Evolutionary conservation across 1,139 yeast species (phyloP).

Genomic region (Hemisphaericaspora xylofermentans): DNA sequence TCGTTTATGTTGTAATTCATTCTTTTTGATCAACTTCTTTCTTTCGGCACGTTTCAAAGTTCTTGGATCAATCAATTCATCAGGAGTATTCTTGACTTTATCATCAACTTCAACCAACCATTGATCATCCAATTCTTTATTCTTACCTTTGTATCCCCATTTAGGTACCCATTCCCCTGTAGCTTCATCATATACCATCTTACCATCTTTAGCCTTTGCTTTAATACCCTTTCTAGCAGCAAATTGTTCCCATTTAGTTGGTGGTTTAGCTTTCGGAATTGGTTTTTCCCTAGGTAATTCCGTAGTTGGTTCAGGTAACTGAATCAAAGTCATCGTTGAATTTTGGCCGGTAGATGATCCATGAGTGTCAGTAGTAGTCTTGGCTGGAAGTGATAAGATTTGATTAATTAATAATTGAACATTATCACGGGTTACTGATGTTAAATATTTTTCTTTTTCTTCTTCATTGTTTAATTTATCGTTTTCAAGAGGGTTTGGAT

Average conservation of each 20-base stretch:
- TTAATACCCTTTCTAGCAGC: conserved; percentile 94
- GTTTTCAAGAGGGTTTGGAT: conserved; percentile 75
- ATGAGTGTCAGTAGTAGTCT: conserved; percentile 75
- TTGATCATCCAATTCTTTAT: conserved; percentile 82
- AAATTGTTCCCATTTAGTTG: conserved; percentile 95
- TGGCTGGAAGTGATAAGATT: conserved; percentile 82
- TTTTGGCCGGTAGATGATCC: conserved; percentile 62
- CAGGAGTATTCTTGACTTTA: conserved; percentile 58
- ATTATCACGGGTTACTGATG: conserved; percentile 82
- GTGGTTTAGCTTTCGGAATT: conserved; percentile 86
- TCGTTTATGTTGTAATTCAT: conserved; percentile 82
- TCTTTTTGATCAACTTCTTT: conserved; percentile 81
- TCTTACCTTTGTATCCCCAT: conserved; percentile 97
- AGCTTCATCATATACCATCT: conserved; percentile 86
- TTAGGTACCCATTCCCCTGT: conserved; percentile 94
- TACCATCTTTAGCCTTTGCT: conserved; percentile 87
- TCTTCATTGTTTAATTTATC: conserved; percentile 49
- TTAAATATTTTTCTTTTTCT: conserved; percentile 63
- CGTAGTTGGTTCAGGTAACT: conserved; percentile 82
- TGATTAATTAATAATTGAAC: conserved; percentile 90
- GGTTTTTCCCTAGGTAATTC: conserved; percentile 93
- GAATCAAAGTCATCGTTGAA: conserved; percentile 77
- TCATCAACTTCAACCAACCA: conserved; percentile 97
- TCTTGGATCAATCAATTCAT: conserved; percentile 86
- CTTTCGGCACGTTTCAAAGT: conserved; percentile 77